phyloP scores from a whole-genome alignment of 495 filamentous ascomycete species.

The Penicillium angulare region DNA sequence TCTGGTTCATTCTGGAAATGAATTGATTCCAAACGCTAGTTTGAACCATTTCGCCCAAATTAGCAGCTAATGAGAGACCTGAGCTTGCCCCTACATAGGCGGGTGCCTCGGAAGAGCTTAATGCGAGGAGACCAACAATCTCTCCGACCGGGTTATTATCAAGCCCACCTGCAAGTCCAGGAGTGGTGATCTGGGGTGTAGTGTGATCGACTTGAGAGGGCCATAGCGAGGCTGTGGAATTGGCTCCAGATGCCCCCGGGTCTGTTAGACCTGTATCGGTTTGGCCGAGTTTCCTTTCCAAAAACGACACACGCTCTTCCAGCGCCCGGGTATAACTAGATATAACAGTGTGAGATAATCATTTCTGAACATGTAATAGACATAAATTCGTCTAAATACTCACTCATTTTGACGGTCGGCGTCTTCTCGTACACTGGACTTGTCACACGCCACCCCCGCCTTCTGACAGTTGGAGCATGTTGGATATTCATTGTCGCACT shows the following conservation, averaged over 20 bases:
- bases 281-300: conserved; percentile 39
- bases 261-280: conserved; percentile 14
- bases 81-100: conserved; percentile 55
- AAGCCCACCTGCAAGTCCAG: conserved; percentile 27
- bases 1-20: conserved; percentile 34
- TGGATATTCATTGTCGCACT: conserved; percentile 48
- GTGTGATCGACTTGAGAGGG: conserved; percentile 26
- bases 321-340: conserved; percentile 47
- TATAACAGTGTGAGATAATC: neutral
- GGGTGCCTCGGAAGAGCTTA: conserved; percentile 47
- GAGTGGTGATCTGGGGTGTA: conserved; percentile 19
- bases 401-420: conserved; percentile 44
- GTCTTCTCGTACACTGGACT: conserved; percentile 45
- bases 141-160: conserved; percentile 49
- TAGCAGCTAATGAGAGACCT: conserved; percentile 47
- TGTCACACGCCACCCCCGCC: conserved; percentile 47
- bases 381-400: conserved; percentile 4
- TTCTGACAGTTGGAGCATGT: conserved; percentile 52
- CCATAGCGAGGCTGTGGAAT: conserved; percentile 19
- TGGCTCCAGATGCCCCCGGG: conserved; percentile 11
- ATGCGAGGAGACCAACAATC: conserved; percentile 50
- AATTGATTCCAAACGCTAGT: conserved; percentile 53
- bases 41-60: conserved; percentile 54
- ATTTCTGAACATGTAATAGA: neutral
- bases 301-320: conserved; percentile 46